Evolutionary conservation across 352 stramenopile species (phyloP).

Genomic region (Phytophthora hibernalis): DNA sequence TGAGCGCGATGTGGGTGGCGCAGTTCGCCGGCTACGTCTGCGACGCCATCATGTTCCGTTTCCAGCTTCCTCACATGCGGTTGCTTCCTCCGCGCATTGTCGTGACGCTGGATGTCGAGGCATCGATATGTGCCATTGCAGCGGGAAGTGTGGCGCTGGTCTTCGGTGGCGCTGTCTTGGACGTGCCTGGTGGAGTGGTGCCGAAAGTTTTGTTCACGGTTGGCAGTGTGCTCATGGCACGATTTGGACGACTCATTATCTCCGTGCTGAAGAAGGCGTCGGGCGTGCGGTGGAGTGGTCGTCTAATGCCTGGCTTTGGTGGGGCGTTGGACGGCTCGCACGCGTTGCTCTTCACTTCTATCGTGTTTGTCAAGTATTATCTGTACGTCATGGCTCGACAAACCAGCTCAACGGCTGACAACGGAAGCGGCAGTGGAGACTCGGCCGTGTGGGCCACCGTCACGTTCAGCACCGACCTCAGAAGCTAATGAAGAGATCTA

Average conservation of each 20-base stretch:
- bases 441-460: slow-evolving; percentile 35
- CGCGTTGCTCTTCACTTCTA: slow-evolving; percentile 88
- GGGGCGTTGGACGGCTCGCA: slow-evolving; percentile 93
- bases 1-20: slow-evolving; percentile 53
- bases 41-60: slow-evolving; percentile 62
- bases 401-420: slow-evolving; percentile 8
- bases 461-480: slow-evolving; percentile 36
- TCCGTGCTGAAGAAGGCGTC: slow-evolving; percentile 94
- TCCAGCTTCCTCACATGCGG: slow-evolving; percentile 50
- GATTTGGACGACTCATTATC: slow-evolving; percentile 92
- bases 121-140: slow-evolving; percentile 45
- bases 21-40: slow-evolving; percentile 58
- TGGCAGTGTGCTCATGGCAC: slow-evolving; percentile 86
- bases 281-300: slow-evolving; percentile 92
- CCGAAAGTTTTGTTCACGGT: slow-evolving; percentile 79
- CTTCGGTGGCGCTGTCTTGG: slow-evolving; percentile 39
- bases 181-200: slow-evolving; percentile 52
- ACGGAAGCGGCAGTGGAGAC: slow-evolving; percentile 23
- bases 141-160: slow-evolving; percentile 47
- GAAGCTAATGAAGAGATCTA: slow-evolving; percentile 5
- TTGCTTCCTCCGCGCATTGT: slow-evolving; percentile 54
- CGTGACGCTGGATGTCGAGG: slow-evolving; percentile 58
- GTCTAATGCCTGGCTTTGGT: slow-evolving; percentile 93
- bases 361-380: slow-evolving; percentile 61
- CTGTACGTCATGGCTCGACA: slow-evolving; percentile 40